phyloP scores from a whole-genome alignment of 176 grass and related monocot species.

The Zoysia japonica region DNA sequence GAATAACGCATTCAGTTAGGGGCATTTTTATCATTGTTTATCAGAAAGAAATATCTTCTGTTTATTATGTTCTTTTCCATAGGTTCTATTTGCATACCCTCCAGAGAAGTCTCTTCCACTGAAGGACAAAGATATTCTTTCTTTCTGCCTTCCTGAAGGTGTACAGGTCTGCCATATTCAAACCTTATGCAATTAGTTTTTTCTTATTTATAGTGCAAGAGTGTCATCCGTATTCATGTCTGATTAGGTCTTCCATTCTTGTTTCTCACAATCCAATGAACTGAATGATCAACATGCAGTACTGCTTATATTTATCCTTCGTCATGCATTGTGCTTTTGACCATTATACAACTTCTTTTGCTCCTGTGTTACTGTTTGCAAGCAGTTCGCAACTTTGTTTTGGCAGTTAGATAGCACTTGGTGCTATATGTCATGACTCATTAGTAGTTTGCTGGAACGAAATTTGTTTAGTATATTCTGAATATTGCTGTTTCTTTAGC shows the following conservation, averaged over 20 bases:
- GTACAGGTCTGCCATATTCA: slow-evolving; percentile 64
- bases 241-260: slow-evolving; percentile 1
- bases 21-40: neutral
- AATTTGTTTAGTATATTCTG: too few species aligned
- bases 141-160: slow-evolving; percentile 97
- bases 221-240: slow-evolving; percentile 15
- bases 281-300: neutral
- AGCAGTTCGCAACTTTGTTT: neutral
- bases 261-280: neutral
- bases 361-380: neutral
- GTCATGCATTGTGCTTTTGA: neutral
- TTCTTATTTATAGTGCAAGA: neutral
- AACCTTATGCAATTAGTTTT: slow-evolving; percentile 17
- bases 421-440: neutral
- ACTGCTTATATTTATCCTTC: slow-evolving; percentile 11
- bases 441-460: too few species aligned
- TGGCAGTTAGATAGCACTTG: neutral
- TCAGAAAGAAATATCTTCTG: slow-evolving; percentile 1
- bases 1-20: neutral
- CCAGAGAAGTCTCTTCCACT: slow-evolving; percentile 82
- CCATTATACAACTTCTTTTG: neutral
- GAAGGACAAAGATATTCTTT: slow-evolving; percentile 91
- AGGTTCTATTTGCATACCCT: slow-evolving; percentile 98
- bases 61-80: slow-evolving; percentile 34
- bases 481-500: too few species aligned